A percentile compares a stretch with the other conserved stretches of the same genome.
Evolutionary conservation across 2,329 filamentous ascomycete genomes (phyloP).

Genomic region (Botrytis aclada): DNA sequence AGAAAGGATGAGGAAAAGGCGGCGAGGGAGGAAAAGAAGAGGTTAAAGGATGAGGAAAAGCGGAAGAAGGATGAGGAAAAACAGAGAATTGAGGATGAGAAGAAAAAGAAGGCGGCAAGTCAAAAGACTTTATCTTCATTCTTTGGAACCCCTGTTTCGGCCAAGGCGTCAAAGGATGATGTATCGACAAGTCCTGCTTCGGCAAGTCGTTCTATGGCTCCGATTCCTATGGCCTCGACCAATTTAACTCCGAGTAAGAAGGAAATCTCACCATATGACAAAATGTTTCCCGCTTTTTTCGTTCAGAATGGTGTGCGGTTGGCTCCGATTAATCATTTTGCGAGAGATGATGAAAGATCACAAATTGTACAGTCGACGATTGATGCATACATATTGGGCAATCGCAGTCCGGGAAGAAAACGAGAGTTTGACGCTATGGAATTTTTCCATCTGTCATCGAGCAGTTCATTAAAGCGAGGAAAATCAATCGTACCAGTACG

Average conservation of each 20-base stretch:
- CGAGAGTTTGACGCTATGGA: conserved; percentile 46
- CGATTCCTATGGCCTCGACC: conserved; percentile 13
- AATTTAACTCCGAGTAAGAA: conserved; percentile 35
- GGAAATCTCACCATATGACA: conserved; percentile 46
- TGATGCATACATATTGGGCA: conserved; percentile 50
- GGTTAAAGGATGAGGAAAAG: conserved; percentile 35
- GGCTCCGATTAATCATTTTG: conserved; percentile 54
- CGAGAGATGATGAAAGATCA: conserved; percentile 56
- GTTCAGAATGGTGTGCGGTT: conserved; percentile 70
- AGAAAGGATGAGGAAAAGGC: conserved; percentile 40
- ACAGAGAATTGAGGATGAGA: conserved; percentile 46
- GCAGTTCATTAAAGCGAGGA: conserved; percentile 44
- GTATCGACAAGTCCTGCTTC: conserved; percentile 32
- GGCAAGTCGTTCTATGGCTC: conserved; percentile 23
- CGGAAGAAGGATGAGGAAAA: conserved; percentile 39
- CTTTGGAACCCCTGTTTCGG: conserved; percentile 25
- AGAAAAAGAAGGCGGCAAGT: conserved; percentile 46
- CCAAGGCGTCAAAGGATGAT: conserved; percentile 24
- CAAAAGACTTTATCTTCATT: conserved; percentile 41
- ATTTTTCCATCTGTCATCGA: conserved; percentile 45
- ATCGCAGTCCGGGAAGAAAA: conserved; percentile 45
- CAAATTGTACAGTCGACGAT: conserved; percentile 50
- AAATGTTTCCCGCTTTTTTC: conserved; percentile 78
- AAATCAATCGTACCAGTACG: conserved; percentile 29
- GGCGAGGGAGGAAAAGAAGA: conserved; percentile 40